These are phyloP conservation scores for Mycena pura DNA, from an alignment of 768 basidiomycete species.

Conservation along the genomic window DNA sequence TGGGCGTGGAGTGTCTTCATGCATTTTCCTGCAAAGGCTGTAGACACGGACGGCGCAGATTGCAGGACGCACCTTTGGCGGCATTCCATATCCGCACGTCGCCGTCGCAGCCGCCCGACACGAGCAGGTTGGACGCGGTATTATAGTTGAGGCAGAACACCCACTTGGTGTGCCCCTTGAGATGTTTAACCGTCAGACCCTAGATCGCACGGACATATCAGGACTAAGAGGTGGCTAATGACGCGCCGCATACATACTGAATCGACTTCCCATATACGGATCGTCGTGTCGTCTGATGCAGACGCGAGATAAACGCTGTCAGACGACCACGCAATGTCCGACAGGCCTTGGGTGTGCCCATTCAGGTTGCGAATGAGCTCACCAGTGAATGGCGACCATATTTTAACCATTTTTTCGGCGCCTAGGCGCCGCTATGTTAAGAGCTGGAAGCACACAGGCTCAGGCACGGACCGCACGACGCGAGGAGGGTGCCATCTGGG, in stretches of 20 bases:
- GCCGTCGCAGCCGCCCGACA: constrained; percentile 92
- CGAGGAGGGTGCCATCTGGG: constrained; percentile 82
- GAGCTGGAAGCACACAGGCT: constrained; percentile 21
- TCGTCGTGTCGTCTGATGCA: constrained; percentile 90
- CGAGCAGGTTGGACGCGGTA: constrained; percentile 84
- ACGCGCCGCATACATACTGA: constrained; percentile 54
- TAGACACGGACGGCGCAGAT: constrained; percentile 16
- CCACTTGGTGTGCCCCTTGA: constrained; percentile 85
- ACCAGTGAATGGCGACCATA: constrained; percentile 84
- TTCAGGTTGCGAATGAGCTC: constrained; percentile 75
- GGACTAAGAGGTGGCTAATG: neutral
- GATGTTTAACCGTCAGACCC: constrained; percentile 73
- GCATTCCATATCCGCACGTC: constrained; percentile 94
- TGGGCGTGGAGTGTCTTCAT: constrained; percentile 91
- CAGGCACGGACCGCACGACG: constrained; percentile 82
- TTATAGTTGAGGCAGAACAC: constrained; percentile 96
- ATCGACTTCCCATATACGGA: constrained; percentile 90
- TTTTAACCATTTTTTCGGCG: constrained; percentile 79
- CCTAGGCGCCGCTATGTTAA: constrained; percentile 46
- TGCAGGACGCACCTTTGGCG: constrained; percentile 62
- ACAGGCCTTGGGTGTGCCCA: constrained; percentile 84
- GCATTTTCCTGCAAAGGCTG: constrained; percentile 67
- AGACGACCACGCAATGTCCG: constrained; percentile 88
- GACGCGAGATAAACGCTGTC: constrained; percentile 86
- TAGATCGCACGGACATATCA: constrained; percentile 34